Percentiles rank a stretch among this genome's conserved stretches.
phyloP scores from a whole-genome alignment of 306 rosid species.

The Biancaea sappan region DNA sequence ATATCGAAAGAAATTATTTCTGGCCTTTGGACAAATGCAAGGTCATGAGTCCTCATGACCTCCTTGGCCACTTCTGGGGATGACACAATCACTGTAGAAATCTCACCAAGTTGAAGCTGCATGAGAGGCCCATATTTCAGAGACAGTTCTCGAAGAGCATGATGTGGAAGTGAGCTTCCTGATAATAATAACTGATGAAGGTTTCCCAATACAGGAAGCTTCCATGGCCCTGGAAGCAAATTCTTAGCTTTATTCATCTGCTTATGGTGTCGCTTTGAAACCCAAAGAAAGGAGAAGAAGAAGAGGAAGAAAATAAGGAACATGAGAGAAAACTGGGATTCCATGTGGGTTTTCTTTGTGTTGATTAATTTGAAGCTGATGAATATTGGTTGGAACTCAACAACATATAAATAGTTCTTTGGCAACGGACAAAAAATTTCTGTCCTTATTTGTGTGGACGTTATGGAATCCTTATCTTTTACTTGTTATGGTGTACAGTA shows the following conservation, averaged over 20 bases:
- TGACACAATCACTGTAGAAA: conserved; percentile 33
- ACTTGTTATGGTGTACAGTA: no score
- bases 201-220: neutral
- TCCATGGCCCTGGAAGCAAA: conserved; percentile 6
- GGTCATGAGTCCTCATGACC: neutral
- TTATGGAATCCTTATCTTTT: no score
- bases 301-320: neutral
- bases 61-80: conserved; percentile 29
- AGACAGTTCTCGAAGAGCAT: conserved; percentile 16
- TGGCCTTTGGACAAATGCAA: neutral
- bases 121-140: conserved; percentile 39
- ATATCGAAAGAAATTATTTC: neutral
- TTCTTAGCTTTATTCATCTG: neutral
- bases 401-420: no score
- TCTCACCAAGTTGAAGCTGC: conserved; percentile 41
- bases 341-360: neutral
- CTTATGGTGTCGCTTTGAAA: neutral
- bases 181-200: neutral
- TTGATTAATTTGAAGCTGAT: neutral
- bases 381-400: no score
- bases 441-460: no score
- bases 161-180: conserved; percentile 18
- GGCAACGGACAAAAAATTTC: no score
- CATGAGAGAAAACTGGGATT: neutral
- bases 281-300: neutral